Evolutionary conservation across 495 filamentous ascomycete genomes (phyloP).

Genomic region (Xylaria acuta): DNA sequence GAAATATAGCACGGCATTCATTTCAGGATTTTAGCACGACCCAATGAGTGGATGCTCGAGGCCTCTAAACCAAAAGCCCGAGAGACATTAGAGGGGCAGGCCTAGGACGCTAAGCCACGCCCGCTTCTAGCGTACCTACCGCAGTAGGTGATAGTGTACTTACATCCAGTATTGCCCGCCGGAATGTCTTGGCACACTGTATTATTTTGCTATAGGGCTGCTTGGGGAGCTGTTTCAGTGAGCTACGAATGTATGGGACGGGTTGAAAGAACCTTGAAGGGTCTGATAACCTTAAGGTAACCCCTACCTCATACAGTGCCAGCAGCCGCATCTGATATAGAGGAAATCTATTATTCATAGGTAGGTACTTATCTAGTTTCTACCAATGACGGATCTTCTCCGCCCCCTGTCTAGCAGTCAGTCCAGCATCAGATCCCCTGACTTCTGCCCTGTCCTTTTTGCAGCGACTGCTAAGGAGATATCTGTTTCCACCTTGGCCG

Average conservation of each 20-base stretch:
- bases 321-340: background rate
- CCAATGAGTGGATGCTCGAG: background rate
- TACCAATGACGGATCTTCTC: conserved; percentile 4
- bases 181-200: conserved; percentile 10
- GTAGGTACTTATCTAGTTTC: background rate
- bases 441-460: background rate
- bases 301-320: conserved; percentile 4
- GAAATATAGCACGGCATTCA: conserved; percentile 6
- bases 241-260: background rate
- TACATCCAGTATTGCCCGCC: background rate
- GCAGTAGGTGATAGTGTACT: conserved; percentile 7
- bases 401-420: background rate
- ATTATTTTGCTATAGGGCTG: background rate
- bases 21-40: background rate
- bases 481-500: conserved; percentile 12
- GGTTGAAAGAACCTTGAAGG: too few relatives aligned
- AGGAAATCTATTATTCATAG: background rate
- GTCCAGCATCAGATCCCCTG: background rate
- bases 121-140: conserved; percentile 10
- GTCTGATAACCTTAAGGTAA: too few relatives aligned
- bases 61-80: background rate
- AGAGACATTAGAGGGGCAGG: background rate
- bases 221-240: background rate
- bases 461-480: background rate
- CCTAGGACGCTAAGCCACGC: conserved; percentile 12